Percentiles rank a stretch among this genome's conserved stretches.
Conservation (phyloP, 108 stramenopile species). For the Cylindrotheca closterium region DNA sequence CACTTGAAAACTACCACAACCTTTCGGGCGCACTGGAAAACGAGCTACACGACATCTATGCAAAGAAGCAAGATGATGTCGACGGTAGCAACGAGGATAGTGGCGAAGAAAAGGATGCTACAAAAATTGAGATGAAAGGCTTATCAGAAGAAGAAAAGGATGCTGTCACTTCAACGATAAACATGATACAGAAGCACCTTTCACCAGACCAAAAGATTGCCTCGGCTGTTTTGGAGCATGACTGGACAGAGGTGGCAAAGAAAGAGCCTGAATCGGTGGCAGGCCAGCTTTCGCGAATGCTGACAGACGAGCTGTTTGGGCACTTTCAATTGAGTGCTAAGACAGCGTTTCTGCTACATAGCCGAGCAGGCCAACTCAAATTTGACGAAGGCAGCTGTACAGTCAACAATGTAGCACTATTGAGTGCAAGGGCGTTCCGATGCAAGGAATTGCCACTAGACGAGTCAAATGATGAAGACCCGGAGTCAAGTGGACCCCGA, state of each 20-base stretch:
- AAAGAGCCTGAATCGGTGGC: slow-evolving; percentile 45
- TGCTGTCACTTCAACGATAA: neutral
- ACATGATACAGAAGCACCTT: neutral
- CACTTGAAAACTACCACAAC: slow-evolving; percentile 72
- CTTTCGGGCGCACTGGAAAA: slow-evolving; percentile 29
- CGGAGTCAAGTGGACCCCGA: neutral
- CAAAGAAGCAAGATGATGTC: neutral
- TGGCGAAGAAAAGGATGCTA: neutral
- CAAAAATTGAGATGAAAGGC: neutral
- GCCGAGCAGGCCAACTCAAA: slow-evolving; percentile 2
- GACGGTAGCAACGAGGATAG: neutral
- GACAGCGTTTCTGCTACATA: slow-evolving; percentile 32
- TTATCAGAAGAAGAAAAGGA: neutral
- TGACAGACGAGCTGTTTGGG: slow-evolving; percentile 37
- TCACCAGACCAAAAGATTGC: slow-evolving; percentile 6
- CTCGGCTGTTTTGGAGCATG: slow-evolving; percentile 22
- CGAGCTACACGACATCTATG: slow-evolving; percentile 9
- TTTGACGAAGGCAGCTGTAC: slow-evolving; percentile 39
- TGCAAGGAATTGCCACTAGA: slow-evolving; percentile 10
- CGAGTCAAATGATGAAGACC: slow-evolving; percentile 5
- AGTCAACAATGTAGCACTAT: slow-evolving; percentile 41
- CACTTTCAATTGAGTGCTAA: slow-evolving; percentile 28
- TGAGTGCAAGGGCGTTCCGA: slow-evolving; percentile 47
- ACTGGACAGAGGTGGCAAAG: slow-evolving; percentile 47
- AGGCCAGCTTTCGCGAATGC: slow-evolving; percentile 40